These are phyloP conservation scores for Pseudoscleropodium purum DNA, from an alignment of 225 moss, liverwort and hornwort species.

Conservation along the genomic window DNA sequence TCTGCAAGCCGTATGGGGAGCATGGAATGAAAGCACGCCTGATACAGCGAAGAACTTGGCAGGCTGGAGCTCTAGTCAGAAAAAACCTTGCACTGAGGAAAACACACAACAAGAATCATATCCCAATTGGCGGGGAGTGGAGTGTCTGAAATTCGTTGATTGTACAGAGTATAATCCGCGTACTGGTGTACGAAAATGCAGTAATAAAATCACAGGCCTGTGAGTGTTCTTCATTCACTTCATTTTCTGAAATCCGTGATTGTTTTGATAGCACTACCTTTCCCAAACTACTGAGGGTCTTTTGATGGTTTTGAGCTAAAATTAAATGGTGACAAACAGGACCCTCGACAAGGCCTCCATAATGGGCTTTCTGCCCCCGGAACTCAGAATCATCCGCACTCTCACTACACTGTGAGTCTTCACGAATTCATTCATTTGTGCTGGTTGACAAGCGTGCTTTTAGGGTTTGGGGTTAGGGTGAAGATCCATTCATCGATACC, in stretches of 20 bases:
- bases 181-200: neutral
- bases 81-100: neutral
- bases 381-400: neutral
- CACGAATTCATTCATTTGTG: neutral
- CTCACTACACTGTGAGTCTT: slow-evolving; percentile 1
- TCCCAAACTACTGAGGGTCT: neutral
- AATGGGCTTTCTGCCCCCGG: neutral
- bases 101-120: neutral
- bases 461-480: no score
- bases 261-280: neutral
- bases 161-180: neutral
- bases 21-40: neutral
- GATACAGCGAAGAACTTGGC: neutral
- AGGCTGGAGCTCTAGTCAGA: neutral
- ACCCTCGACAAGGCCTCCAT: neutral
- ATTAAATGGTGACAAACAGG: neutral
- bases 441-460: neutral
- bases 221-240: neutral
- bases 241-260: no score
- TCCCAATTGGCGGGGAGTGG: neutral
- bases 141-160: neutral
- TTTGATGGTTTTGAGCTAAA: neutral
- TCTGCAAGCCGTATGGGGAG: neutral
- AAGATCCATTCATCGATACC: neutral
- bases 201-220: neutral